Conservation (phyloP, 345 rosid species). For the Populus euphratica region DNA sequence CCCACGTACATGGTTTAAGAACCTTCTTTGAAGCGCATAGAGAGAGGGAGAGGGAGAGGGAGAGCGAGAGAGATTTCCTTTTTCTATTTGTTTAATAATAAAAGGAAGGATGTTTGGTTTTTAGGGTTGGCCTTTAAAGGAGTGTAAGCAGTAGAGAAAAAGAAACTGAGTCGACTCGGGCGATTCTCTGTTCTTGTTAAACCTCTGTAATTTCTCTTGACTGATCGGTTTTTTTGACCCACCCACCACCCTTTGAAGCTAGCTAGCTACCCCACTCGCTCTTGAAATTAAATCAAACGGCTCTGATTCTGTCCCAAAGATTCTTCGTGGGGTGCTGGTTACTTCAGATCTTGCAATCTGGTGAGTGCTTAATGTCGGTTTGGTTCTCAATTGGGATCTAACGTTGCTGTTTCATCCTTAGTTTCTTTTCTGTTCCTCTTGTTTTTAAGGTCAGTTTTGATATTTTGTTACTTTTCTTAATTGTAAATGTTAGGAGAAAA, state of each 20-base stretch:
- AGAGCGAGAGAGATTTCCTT: not conserved
- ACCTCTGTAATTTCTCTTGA: not conserved
- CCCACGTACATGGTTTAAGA: constrained; percentile 23
- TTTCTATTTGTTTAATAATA: not conserved
- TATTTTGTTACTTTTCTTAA: too few species aligned
- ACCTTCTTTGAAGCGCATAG: not conserved
- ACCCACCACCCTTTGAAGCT: too few species aligned
- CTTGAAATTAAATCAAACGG: not conserved
- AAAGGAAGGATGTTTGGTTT: not conserved
- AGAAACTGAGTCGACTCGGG: constrained; percentile 26
- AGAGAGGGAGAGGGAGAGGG: not conserved
- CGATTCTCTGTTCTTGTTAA: constrained; percentile 12
- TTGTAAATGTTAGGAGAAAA: not conserved
- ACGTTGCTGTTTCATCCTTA: not conserved
- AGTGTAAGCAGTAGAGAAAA: not conserved
- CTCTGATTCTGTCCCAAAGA: not conserved
- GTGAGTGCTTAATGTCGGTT: constrained; percentile 26
- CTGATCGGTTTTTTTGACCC: not conserved
- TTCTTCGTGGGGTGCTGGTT: not conserved
- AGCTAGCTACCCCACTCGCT: not conserved
- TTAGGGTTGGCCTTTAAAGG: not conserved
- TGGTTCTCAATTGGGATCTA: not conserved
- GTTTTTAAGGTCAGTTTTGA: not conserved
- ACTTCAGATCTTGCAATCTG: constrained; percentile 37
- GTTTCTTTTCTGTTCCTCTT: not conserved